phyloP scores from a whole-genome alignment of 176 grass and related monocot species.

The Avena atlantica region DNA sequence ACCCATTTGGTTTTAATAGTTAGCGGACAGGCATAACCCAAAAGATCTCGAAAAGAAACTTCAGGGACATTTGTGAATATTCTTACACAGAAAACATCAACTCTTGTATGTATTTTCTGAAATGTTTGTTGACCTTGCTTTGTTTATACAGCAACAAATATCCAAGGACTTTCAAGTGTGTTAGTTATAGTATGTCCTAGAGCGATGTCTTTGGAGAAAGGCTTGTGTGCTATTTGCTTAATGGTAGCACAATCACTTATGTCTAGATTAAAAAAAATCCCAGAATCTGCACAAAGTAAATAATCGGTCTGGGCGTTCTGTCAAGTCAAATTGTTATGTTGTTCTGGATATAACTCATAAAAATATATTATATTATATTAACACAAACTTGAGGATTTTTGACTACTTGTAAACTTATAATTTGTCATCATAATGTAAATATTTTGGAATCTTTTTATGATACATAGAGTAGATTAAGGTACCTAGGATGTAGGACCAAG shows the following conservation, averaged over 20 bases:
- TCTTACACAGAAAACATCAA: too few species aligned
- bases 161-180: too few species aligned
- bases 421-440: not conserved
- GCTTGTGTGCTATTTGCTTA: too few species aligned
- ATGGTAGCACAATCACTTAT: not conserved
- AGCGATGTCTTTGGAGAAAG: too few species aligned
- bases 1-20: too few species aligned
- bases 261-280: not conserved
- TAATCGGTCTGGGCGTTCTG: not conserved
- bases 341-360: not conserved
- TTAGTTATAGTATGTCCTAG: too few species aligned
- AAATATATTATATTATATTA: not conserved
- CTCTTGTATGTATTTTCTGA: too few species aligned
- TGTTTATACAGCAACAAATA: too few species aligned
- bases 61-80: too few species aligned
- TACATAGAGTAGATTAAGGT: not conserved
- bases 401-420: not conserved
- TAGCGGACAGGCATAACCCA: too few species aligned
- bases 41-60: too few species aligned
- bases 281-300: not conserved
- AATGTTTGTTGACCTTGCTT: too few species aligned
- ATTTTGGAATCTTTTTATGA: not conserved
- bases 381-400: not conserved
- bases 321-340: not conserved
- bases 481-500: not conserved